Conservation (phyloP, 2,329 filamentous ascomycete species). For the Colletotrichum sp. region DNA sequence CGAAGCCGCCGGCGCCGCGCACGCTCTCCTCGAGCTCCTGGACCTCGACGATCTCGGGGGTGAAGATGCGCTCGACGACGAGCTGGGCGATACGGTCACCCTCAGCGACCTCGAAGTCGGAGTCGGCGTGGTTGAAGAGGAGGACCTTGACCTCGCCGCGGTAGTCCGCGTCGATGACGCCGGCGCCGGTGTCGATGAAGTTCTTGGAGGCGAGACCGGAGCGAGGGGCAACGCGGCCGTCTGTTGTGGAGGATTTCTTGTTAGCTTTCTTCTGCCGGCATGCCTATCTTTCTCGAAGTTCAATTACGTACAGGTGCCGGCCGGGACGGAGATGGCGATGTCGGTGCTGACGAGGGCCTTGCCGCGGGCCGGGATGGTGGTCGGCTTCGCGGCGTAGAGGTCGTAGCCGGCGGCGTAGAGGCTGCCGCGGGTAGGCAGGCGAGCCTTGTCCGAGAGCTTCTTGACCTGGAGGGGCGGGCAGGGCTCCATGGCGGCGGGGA, state of each 20-base stretch:
- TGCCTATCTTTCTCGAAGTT: too few relatives aligned
- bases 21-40: constrained; percentile 89
- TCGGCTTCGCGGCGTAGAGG: constrained; percentile 79
- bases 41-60: constrained; percentile 90
- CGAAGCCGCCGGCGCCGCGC: constrained; percentile 88
- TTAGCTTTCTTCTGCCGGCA: not conserved
- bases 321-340: constrained; percentile 88
- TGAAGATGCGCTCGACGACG: constrained; percentile 92
- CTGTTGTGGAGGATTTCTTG: constrained; percentile 44
- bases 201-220: constrained; percentile 93
- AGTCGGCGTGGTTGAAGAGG: constrained; percentile 89
- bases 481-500: constrained; percentile 40
- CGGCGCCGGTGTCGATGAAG: constrained; percentile 94
- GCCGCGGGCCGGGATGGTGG: constrained; percentile 79
- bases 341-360: constrained; percentile 90
- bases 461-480: constrained; percentile 80
- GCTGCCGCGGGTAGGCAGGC: constrained; percentile 85
- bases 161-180: constrained; percentile 98
- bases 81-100: constrained; percentile 95
- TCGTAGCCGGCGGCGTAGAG: constrained; percentile 94
- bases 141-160: constrained; percentile 92
- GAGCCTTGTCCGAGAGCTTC: constrained; percentile 82
- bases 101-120: constrained; percentile 80
- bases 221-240: constrained; percentile 88
- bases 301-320: constrained; percentile 76